Conservation (phyloP, 805 yeast genomes). For the Metschnikowia shivogae region DNA sequence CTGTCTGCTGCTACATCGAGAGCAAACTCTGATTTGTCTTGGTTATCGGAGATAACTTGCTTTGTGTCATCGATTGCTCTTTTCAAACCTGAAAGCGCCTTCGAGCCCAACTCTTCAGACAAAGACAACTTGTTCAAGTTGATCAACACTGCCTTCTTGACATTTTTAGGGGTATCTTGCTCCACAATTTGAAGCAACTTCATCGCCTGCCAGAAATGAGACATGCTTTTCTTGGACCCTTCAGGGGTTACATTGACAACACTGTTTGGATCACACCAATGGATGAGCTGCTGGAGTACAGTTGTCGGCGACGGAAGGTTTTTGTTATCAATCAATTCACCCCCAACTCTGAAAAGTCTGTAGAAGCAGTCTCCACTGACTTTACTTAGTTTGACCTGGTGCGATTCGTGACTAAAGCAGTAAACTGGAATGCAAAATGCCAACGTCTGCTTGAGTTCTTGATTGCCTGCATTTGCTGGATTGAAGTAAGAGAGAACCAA, state of each 20-base stretch:
- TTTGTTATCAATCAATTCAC: conserved; percentile 31
- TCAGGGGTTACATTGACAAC: conserved; percentile 48
- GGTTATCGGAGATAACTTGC: conserved; percentile 20
- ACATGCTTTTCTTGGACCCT: conserved; percentile 37
- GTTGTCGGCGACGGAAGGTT: conserved; percentile 42
- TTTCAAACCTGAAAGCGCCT: conserved; percentile 29
- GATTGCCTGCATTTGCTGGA: conserved; percentile 59
- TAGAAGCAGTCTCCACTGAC: conserved; percentile 64
- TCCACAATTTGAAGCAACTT: conserved; percentile 51
- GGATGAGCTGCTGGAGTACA: conserved; percentile 65
- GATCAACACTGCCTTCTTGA: conserved; percentile 50
- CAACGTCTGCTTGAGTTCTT: conserved; percentile 69
- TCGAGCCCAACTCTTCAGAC: conserved; percentile 26
- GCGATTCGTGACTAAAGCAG: conserved; percentile 67
- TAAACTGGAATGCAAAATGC: conserved; percentile 87
- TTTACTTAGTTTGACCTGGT: conserved; percentile 62
- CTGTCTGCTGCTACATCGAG: conserved; percentile 30
- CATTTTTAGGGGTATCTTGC: conserved; percentile 46
- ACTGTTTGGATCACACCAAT: conserved; percentile 81
- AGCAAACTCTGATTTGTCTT: conserved; percentile 26
- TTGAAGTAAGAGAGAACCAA: conserved; percentile 72
- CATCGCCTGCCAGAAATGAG: conserved; percentile 54
- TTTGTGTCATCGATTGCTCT: conserved; percentile 33
- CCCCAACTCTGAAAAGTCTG: conserved; percentile 46
- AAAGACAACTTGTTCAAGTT: conserved; percentile 46